Conservation (phyloP, 306 rosid species). For the Malus domestica region ASM211411v1 NC_041804.1:1100501-1101000, state of each 20-base stretch:
- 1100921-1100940: no score
- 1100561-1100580: not conserved
- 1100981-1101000: no score
- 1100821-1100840: no score
- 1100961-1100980: no score
- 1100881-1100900: no score
- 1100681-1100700: not conserved
- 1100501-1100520: not conserved
- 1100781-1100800: not conserved
- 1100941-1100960: no score
- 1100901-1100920: no score
- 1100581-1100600: not conserved
- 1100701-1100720: no score
- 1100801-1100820: not conserved
- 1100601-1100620: not conserved
- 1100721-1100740: no score
- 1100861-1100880: no score
- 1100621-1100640: not conserved
- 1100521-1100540: constrained; percentile 7
- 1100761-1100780: not conserved
- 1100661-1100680: not conserved
- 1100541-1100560: not conserved
- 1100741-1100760: not conserved
- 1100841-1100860: no score
- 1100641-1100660: not conserved